A percentile compares a stretch with the other conserved stretches of the same genome.
These are phyloP conservation scores for Pichia kluyveri DNA, from an alignment of 805 yeast genomes.

Conservation along the genomic window DNA sequence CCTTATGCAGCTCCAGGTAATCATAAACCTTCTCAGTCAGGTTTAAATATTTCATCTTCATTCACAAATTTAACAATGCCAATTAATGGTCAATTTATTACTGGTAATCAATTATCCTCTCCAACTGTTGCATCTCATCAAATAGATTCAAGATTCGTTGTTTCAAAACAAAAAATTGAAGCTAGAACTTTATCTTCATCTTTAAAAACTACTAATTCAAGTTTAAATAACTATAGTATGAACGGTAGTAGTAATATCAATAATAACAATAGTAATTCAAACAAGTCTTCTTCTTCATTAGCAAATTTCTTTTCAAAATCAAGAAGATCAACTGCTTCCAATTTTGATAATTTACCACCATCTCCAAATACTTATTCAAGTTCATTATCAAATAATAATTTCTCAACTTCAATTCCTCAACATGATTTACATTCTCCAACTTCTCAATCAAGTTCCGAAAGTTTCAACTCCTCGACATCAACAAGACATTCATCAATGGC, in stretches of 20 bases:
- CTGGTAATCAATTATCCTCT: constrained; percentile 59
- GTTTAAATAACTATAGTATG: neutral
- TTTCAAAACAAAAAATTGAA: constrained; percentile 66
- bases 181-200: constrained; percentile 25
- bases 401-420: constrained; percentile 1
- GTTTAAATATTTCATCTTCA: constrained; percentile 15
- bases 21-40: constrained; percentile 18
- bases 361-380: constrained; percentile 17
- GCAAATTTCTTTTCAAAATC: constrained; percentile 43
- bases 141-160: constrained; percentile 80
- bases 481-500: constrained; percentile 74
- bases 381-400: neutral
- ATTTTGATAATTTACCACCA: constrained; percentile 19
- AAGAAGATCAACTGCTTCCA: constrained; percentile 28
- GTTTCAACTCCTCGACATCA: constrained; percentile 20
- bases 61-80: constrained; percentile 29
- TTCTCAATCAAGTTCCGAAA: constrained; percentile 23
- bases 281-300: constrained; percentile 36
- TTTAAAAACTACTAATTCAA: constrained; percentile 5
- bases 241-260: no score
- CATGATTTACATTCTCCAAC: constrained; percentile 21
- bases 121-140: constrained; percentile 53
- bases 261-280: constrained; percentile 8
- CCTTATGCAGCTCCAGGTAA: constrained; percentile 73
- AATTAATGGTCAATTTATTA: constrained; percentile 48